phyloP scores from a whole-genome alignment of 2,329 filamentous ascomycete genomes.

The Apiospora arundinis region DNA sequence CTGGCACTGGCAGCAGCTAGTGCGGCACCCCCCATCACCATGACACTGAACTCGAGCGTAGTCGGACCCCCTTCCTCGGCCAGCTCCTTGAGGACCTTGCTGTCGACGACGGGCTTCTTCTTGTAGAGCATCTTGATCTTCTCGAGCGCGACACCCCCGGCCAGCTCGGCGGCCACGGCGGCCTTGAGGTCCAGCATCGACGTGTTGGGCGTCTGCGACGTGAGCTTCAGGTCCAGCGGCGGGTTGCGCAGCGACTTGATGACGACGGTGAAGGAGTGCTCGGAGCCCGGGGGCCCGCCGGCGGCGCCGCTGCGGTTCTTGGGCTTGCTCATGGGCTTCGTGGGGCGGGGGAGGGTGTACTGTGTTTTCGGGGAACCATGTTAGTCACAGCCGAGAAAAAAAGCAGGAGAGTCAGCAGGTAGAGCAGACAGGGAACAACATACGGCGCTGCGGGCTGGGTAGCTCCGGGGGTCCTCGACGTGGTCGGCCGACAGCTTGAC shows the following conservation, averaged over 20 bases:
- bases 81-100: constrained; percentile 78
- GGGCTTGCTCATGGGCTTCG: constrained; percentile 60
- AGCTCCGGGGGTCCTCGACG: constrained; percentile 83
- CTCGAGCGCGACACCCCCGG: constrained; percentile 62
- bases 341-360: constrained; percentile 76
- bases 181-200: constrained; percentile 82
- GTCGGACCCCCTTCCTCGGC: constrained; percentile 59
- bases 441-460: constrained; percentile 80
- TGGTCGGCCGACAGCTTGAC: constrained; percentile 87
- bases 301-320: constrained; percentile 44
- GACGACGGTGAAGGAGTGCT: constrained; percentile 61
- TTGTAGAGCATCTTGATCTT: constrained; percentile 88
- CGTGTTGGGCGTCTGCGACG: constrained; percentile 68
- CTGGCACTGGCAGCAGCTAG: constrained; percentile 45
- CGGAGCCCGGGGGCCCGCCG: constrained; percentile 50
- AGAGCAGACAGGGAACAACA: constrained; percentile 37
- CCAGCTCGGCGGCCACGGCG: constrained; percentile 66
- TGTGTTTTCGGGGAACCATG: constrained; percentile 48
- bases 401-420: neutral
- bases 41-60: constrained; percentile 78
- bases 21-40: constrained; percentile 80
- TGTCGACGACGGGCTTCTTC: constrained; percentile 84
- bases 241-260: constrained; percentile 82
- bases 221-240: constrained; percentile 70
- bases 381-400: neutral